Conservation (phyloP, 768 basidiomycete genomes). For the Macrolepiota dolichaula region DNA sequence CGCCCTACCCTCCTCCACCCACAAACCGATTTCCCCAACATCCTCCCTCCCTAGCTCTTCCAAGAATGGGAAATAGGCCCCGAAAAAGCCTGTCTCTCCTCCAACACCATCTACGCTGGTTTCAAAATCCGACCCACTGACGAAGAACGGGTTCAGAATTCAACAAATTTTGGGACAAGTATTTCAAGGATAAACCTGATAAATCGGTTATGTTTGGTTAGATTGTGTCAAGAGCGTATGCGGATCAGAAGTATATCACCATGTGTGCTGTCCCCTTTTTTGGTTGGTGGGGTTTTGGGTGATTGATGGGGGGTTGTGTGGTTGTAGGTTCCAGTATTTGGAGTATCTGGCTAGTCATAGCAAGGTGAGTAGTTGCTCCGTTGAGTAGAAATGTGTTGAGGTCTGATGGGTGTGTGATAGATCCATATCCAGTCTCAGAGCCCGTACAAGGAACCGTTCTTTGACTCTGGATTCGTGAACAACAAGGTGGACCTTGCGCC, state of each 20-base stretch:
- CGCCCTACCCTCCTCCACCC: constrained; percentile 2
- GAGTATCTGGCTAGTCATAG: constrained; percentile 66
- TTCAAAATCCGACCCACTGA: constrained; percentile 75
- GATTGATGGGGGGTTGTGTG: neutral
- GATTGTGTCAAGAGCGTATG: constrained; percentile 55
- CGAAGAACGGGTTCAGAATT: constrained; percentile 73
- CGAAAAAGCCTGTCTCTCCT: constrained; percentile 64
- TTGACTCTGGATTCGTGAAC: constrained; percentile 80
- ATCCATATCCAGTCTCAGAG: constrained; percentile 60
- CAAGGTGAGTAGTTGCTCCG: constrained; percentile 35
- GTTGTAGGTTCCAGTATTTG: neutral
- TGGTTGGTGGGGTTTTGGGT: too few species aligned
- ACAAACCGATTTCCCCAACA: neutral
- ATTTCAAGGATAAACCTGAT: constrained; percentile 80
- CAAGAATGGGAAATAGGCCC: constrained; percentile 64
- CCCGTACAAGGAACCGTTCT: constrained; percentile 61
- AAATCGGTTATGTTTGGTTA: constrained; percentile 77
- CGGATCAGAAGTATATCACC: constrained; percentile 71
- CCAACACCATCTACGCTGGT: constrained; percentile 72
- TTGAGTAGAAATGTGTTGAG: too few species aligned
- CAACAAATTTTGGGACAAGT: constrained; percentile 61
- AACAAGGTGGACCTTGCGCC: constrained; percentile 75
- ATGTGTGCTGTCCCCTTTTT: constrained; percentile 36
- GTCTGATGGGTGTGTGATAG: constrained; percentile 20
- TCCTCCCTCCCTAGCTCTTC: constrained; percentile 37